Percentiles rank a stretch among this genome's conserved stretches.
phyloP scores from a whole-genome alignment of 148 eudicot species.

The Rhododendron kiyosumense region DNA sequence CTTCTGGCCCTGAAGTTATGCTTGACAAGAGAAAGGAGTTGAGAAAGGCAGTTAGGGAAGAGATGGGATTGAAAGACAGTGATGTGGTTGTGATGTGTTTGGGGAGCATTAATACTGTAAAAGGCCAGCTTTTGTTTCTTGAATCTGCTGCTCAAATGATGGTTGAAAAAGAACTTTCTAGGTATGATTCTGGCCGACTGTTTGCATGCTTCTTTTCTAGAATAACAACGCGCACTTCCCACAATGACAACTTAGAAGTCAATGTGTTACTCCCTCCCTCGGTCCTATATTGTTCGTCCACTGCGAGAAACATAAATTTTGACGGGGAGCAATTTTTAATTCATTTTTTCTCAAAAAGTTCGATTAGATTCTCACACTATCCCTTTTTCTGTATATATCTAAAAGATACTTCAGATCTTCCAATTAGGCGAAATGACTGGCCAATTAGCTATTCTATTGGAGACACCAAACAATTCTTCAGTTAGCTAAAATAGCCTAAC shows the following conservation, averaged over 20 bases:
- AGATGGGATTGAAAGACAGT: constrained; percentile 79
- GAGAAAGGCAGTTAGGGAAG: constrained; percentile 67
- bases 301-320: too few species aligned
- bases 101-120: constrained; percentile 84
- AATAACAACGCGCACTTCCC: neutral
- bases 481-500: too few species aligned
- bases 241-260: neutral
- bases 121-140: constrained; percentile 87
- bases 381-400: too few species aligned
- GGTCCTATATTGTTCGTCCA: neutral
- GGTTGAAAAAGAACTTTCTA: constrained; percentile 31
- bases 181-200: constrained; percentile 15
- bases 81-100: constrained; percentile 84
- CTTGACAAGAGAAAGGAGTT: constrained; percentile 56
- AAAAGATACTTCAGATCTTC: too few species aligned
- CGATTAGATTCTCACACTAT: neutral
- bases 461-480: too few species aligned
- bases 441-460: too few species aligned
- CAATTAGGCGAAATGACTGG: too few species aligned
- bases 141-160: constrained; percentile 56
- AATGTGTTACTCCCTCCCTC: too few species aligned
- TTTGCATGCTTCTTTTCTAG: neutral
- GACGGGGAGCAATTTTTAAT: too few species aligned
- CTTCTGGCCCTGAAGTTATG: constrained; percentile 67
- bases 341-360: too few species aligned